Conservation (phyloP, 169 alveolate genomes). For the Plasmodium vinckei region DNA sequence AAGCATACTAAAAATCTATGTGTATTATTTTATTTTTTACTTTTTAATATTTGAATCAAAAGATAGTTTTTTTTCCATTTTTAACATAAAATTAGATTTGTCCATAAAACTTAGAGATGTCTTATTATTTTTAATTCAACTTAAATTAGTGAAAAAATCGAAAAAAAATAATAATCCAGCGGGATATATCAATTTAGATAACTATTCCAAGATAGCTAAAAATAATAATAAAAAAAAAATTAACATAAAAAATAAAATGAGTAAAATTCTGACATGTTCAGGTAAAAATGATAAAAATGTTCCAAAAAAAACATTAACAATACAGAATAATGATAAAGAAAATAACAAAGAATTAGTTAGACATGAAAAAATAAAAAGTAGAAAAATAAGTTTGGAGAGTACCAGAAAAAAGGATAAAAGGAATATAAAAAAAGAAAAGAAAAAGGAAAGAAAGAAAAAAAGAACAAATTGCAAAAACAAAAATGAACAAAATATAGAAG, state of each 20-base stretch:
- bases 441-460: background rate
- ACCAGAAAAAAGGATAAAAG: background rate
- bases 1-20: conserved; percentile 45
- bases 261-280: conserved; percentile 10
- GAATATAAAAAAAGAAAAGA: background rate
- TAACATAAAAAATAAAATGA: background rate
- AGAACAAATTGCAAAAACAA: background rate
- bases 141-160: conserved; percentile 23
- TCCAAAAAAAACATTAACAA: background rate
- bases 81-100: conserved; percentile 42
- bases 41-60: conserved; percentile 47
- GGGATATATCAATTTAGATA: conserved; percentile 13
- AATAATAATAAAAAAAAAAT: conserved; percentile 2
- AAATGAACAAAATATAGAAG: conserved; percentile 5
- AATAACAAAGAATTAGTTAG: background rate
- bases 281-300: conserved; percentile 23
- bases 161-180: background rate
- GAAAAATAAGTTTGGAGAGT: background rate
- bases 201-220: background rate
- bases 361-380: background rate
- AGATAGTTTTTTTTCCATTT: conserved; percentile 27
- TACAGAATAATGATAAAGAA: background rate
- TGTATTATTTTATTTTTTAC: conserved; percentile 56
- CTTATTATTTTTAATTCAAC: conserved; percentile 19
- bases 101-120: conserved; percentile 34